These are phyloP conservation scores for Solanum etuberosum DNA, from an alignment of 257 asterid species.

Conservation along the genomic window DNA sequence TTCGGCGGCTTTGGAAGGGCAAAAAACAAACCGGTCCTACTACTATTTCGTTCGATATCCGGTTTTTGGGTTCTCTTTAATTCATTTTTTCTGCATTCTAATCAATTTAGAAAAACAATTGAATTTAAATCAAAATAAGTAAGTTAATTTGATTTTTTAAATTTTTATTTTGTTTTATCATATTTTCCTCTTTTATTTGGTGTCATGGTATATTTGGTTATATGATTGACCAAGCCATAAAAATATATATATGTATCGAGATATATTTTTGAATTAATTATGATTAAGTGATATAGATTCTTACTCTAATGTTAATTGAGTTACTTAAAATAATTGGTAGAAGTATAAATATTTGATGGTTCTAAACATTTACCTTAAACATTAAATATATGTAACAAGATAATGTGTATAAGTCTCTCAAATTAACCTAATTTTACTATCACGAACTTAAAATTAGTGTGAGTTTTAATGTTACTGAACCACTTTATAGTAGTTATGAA, in stretches of 20 bases:
- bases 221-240: too few species aligned
- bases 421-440: background rate
- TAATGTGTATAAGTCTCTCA: background rate
- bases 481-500: background rate
- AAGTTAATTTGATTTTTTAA: too few species aligned
- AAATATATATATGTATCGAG: too few species aligned
- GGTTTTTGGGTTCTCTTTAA: background rate
- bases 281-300: too few species aligned
- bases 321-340: background rate
- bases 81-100: too few species aligned
- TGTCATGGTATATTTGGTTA: too few species aligned
- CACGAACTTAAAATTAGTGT: too few species aligned
- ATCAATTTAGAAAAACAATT: too few species aligned
- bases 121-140: too few species aligned
- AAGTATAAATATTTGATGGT: background rate
- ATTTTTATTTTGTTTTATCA: background rate
- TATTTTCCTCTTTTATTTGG: too few species aligned
- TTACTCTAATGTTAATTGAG: too few species aligned
- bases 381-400: background rate
- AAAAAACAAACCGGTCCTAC: background rate
- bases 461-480: background rate
- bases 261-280: too few species aligned
- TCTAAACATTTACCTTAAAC: background rate
- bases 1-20: background rate
- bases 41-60: background rate